Conservation (phyloP, 176 grass and related monocot genomes). For the Melocanna baccifera region DNA sequence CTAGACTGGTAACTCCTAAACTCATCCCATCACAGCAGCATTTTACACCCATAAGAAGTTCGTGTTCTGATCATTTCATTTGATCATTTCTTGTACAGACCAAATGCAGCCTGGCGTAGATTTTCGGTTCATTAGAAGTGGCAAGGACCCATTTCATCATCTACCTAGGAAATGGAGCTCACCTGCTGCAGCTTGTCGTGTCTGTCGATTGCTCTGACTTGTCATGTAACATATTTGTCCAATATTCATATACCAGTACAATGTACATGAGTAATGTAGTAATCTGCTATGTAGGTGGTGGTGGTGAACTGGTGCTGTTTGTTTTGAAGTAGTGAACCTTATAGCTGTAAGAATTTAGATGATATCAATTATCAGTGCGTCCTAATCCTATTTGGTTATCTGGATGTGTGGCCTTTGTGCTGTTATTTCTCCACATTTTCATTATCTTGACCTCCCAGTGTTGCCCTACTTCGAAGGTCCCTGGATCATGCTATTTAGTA, state of each 20-base stretch:
- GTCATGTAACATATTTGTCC: conserved; percentile 38
- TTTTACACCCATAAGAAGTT: background rate
- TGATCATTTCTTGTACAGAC: conserved; percentile 30
- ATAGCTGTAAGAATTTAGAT: background rate
- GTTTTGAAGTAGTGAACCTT: background rate
- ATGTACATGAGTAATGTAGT: conserved; percentile 7
- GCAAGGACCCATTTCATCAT: background rate
- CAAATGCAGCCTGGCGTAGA: background rate
- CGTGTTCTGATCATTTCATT: background rate
- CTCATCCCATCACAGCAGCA: background rate
- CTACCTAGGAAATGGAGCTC: background rate
- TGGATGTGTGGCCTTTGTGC: too few species aligned
- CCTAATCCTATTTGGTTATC: background rate
- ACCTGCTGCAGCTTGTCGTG: background rate
- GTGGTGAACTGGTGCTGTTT: background rate
- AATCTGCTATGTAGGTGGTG: conserved; percentile 13
- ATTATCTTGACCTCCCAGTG: background rate
- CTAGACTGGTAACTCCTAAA: conserved; percentile 10
- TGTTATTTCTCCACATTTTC: background rate
- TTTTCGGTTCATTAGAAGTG: background rate
- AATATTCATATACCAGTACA: background rate
- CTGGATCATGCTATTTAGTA: background rate
- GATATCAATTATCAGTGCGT: conserved; percentile 1
- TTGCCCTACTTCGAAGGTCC: background rate
- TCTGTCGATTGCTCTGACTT: background rate